Conservation (phyloP, 345 rosid species). For the Euphorbia tirucalli region DNA sequence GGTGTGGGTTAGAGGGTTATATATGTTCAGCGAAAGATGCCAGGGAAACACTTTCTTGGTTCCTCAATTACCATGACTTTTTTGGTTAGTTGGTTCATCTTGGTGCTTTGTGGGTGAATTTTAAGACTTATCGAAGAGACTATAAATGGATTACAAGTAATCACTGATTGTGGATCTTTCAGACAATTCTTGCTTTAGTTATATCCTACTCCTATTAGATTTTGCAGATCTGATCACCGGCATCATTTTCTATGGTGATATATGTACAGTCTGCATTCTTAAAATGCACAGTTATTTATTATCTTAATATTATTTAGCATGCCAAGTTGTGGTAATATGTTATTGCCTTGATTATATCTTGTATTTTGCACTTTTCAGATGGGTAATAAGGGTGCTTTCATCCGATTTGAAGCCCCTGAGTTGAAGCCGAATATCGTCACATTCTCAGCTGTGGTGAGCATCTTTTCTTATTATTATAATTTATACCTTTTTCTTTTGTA, state of each 20-base stretch:
- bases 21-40: not conserved
- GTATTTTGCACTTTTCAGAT: slow-evolving; percentile 52
- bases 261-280: not conserved
- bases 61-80: not conserved
- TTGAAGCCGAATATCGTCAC: slow-evolving; percentile 90
- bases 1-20: not conserved
- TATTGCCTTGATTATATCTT: not conserved
- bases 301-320: not conserved
- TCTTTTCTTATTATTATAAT: not conserved
- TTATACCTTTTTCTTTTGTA: not conserved
- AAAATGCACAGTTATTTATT: not conserved
- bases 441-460: slow-evolving; percentile 93
- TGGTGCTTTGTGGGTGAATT: not conserved
- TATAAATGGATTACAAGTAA: not conserved
- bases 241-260: too few species aligned
- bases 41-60: not conserved
- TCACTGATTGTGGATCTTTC: not conserved
- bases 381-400: slow-evolving; percentile 98
- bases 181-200: not conserved
- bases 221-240: too few species aligned
- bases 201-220: too few species aligned
- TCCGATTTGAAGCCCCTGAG: slow-evolving; percentile 85
- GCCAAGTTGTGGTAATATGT: not conserved
- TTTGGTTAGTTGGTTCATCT: not conserved
- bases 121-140: not conserved